Conservation (phyloP, 345 rosid species). For the Euphorbia tirucalli region DNA sequence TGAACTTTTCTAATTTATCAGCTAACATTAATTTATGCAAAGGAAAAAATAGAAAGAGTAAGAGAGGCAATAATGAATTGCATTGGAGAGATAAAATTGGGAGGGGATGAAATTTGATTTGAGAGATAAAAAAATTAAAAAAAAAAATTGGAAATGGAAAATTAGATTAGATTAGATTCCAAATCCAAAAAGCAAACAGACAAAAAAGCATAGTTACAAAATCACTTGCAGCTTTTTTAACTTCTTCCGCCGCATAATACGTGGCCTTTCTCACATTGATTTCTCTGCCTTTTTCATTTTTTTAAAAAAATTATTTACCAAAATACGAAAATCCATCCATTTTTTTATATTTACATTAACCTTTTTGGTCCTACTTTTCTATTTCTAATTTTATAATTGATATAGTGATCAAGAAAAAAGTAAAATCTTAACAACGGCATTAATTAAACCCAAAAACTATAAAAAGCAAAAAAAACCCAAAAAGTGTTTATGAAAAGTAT, state of each 20-base stretch:
- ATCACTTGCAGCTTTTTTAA: conserved; percentile 31
- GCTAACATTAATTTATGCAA: too few relatives aligned
- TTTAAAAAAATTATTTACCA: background rate
- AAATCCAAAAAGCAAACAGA: conserved; percentile 41
- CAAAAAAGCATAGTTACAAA: conserved; percentile 30
- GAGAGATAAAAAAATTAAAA: background rate
- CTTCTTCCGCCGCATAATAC: conserved; percentile 45
- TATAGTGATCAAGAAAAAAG: background rate
- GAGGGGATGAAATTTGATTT: too few relatives aligned
- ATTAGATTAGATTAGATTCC: conserved; percentile 37
- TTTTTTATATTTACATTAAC: background rate
- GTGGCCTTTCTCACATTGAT: conserved; percentile 45
- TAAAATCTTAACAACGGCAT: background rate
- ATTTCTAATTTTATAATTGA: background rate
- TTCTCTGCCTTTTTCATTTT: conserved; percentile 18
- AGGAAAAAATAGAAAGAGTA: too few relatives aligned
- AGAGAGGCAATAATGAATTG: too few relatives aligned
- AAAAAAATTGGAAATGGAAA: background rate
- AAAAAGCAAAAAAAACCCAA: background rate
- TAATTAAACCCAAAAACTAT: background rate
- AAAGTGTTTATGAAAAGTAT: background rate
- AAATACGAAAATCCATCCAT: conserved; percentile 5
- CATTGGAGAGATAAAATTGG: too few relatives aligned
- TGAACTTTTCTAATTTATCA: too few relatives aligned
- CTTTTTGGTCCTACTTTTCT: background rate